Percentiles rank a stretch among this genome's conserved stretches.
These are phyloP conservation scores for Nicotiana tomentosiformis DNA, from an alignment of 257 asterid species.

Conservation along the genomic window DNA sequence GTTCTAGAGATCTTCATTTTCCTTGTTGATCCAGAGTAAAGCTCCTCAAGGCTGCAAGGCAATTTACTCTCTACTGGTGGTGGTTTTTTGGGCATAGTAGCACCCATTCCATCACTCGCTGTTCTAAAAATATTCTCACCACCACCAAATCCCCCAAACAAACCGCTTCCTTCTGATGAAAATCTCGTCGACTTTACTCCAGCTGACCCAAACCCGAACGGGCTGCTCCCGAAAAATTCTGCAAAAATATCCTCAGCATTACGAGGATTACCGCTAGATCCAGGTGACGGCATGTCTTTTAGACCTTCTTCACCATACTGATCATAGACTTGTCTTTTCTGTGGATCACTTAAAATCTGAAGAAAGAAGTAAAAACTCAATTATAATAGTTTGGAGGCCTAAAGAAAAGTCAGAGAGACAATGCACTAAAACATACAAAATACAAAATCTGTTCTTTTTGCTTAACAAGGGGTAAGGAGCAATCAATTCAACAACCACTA, in stretches of 20 bases:
- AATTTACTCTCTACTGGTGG: constrained; percentile 71
- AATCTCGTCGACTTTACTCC: constrained; percentile 54
- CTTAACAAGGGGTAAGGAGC: not conserved
- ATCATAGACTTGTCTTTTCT: constrained; percentile 71
- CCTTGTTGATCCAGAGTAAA: constrained; percentile 73
- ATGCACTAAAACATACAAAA: not conserved
- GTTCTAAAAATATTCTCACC: constrained; percentile 16
- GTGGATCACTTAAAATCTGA: constrained; percentile 86
- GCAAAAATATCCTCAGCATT: constrained; percentile 93
- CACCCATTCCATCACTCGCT: constrained; percentile 39
- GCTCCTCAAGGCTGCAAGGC: constrained; percentile 78
- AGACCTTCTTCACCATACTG: constrained; percentile 86
- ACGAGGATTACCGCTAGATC: constrained; percentile 52
- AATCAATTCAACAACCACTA: not conserved
- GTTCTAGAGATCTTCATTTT: constrained; percentile 91
- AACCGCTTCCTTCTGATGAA: constrained; percentile 47
- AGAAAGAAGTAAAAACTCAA: not conserved
- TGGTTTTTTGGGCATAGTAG: constrained; percentile 59
- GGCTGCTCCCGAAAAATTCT: constrained; percentile 89
- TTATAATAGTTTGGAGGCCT: not conserved
- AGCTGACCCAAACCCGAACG: constrained; percentile 57
- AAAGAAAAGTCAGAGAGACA: not conserved
- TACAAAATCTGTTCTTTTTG: not conserved
- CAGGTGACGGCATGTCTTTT: constrained; percentile 59
- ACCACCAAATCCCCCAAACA: constrained; percentile 30